A percentile compares a stretch with the other conserved stretches of the same genome.
Conservation (phyloP, 257 asterid species). For the Nicotiana paniculata region DNA sequence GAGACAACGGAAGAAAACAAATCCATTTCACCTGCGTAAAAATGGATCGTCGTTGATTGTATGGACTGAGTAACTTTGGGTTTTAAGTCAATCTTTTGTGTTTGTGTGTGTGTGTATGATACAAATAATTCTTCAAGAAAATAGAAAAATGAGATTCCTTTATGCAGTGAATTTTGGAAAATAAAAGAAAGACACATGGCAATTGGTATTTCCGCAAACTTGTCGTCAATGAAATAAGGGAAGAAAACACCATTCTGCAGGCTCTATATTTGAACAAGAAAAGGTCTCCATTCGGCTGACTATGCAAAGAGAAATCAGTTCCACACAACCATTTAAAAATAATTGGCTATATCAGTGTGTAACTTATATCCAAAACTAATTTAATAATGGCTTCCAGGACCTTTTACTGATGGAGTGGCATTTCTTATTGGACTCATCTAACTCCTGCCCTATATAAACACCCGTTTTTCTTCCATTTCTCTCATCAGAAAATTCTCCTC, state of each 20-base stretch:
- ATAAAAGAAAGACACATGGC: not conserved
- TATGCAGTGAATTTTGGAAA: not conserved
- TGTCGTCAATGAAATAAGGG: not conserved
- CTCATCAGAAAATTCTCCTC: not conserved
- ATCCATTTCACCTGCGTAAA: too few relatives aligned
- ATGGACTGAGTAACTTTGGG: not conserved
- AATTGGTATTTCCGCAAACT: not conserved
- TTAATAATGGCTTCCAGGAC: not conserved
- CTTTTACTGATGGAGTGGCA: not conserved
- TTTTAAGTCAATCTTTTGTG: not conserved
- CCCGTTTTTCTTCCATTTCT: not conserved
- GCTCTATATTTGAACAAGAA: not conserved
- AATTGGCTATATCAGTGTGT: too few relatives aligned
- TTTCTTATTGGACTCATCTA: slow-evolving; percentile 3
- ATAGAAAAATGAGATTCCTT: not conserved
- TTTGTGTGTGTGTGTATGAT: too few relatives aligned
- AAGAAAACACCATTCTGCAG: not conserved
- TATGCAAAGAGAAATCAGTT: not conserved
- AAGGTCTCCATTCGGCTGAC: not conserved
- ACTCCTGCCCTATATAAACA: not conserved
- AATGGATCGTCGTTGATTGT: not conserved
- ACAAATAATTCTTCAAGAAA: not conserved
- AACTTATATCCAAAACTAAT: not conserved
- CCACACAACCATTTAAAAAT: not conserved
- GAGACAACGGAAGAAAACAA: too few relatives aligned